Evolutionary conservation across 169 alveolate species (phyloP).

Genomic region (Cytauxzoon felis): DNA sequence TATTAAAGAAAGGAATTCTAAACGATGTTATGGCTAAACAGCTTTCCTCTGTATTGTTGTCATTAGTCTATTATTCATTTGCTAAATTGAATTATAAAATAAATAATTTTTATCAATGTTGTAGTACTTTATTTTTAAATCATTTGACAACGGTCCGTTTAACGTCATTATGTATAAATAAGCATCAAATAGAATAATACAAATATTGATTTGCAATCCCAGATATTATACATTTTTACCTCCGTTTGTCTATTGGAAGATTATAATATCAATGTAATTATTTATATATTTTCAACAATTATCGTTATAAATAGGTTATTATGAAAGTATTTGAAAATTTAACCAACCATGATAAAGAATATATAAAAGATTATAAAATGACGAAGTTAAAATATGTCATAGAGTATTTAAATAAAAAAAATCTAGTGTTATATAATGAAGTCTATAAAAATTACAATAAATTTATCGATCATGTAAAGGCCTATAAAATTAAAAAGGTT

Average conservation of each 20-base stretch:
- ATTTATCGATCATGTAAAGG: conserved; percentile 43
- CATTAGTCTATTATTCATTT: conserved; percentile 68
- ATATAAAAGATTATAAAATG: conserved; percentile 65
- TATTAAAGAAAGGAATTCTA: conserved; percentile 51
- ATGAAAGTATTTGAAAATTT: conserved; percentile 49
- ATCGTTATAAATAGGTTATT: not conserved
- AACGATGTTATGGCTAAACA: conserved; percentile 53
- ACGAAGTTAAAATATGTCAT: conserved; percentile 65
- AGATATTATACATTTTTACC: conserved; percentile 63
- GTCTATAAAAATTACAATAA: conserved; percentile 49
- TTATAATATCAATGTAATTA: conserved; percentile 7
- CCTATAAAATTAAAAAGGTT: conserved; percentile 56
- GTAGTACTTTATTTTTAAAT: not conserved
- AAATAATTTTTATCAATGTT: conserved; percentile 22
- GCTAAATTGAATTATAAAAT: conserved; percentile 71
- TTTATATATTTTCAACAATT: conserved; percentile 5
- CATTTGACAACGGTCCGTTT: conserved; percentile 6
- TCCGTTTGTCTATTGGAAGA: conserved; percentile 53
- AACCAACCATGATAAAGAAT: conserved; percentile 48
- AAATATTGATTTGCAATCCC: conserved; percentile 67
- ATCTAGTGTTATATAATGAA: conserved; percentile 36
- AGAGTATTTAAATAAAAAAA: conserved; percentile 60
- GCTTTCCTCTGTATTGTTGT: conserved; percentile 58
- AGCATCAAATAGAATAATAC: conserved; percentile 4
- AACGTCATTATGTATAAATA: not conserved